phyloP scores from a whole-genome alignment of 768 basidiomycete genomes.

The Phlebiopsis gigantea region DNA sequence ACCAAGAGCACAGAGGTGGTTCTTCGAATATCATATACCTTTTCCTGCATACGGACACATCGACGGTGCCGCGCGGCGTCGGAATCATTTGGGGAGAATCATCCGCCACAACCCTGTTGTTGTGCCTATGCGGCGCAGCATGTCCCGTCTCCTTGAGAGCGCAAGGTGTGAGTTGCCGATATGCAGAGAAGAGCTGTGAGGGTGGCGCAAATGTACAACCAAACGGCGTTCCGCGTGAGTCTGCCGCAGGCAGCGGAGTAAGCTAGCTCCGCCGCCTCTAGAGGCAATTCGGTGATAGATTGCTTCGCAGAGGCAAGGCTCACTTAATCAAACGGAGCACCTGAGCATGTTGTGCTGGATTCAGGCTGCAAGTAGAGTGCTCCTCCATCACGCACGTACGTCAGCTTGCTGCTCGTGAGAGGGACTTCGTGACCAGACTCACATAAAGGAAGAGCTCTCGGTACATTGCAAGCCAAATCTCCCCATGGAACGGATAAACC shows the following conservation, averaged over 20 bases:
- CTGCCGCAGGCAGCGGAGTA: neutral
- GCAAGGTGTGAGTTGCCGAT: neutral
- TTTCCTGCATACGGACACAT: neutral
- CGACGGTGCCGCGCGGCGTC: neutral
- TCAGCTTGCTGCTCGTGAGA: constrained; percentile 5
- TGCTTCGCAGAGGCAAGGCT: too few relatives aligned
- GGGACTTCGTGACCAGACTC: neutral
- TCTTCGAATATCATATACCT: neutral
- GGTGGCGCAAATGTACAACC: constrained; percentile 1
- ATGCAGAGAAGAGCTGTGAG: neutral
- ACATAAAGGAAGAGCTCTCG: neutral
- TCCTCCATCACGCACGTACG: neutral
- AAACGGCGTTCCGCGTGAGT: neutral
- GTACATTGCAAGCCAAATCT: neutral
- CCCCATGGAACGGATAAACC: constrained; percentile 11
- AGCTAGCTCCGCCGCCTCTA: neutral
- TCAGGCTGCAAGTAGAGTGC: neutral
- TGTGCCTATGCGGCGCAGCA: neutral
- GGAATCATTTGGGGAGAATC: neutral
- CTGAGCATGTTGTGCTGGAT: neutral
- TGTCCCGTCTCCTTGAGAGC: neutral
- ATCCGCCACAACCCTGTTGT: neutral
- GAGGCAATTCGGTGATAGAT: neutral
- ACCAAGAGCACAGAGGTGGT: neutral
- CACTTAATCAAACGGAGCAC: neutral